Conservation (phyloP, 2,329 filamentous ascomycete species). For the Alternaria solani region DNA sequence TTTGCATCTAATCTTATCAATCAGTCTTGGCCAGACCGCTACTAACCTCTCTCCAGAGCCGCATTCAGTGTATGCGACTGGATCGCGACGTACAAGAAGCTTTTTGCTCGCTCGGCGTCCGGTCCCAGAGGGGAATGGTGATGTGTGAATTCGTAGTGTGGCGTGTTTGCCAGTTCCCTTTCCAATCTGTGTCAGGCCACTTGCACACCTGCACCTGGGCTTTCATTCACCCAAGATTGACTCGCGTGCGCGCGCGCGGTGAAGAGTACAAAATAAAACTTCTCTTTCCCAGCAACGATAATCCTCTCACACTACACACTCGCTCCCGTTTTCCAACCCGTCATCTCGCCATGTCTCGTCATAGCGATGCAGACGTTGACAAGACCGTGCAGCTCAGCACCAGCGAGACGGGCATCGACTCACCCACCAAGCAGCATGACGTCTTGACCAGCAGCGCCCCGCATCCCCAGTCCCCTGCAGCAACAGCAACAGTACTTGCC, state of each 20-base stretch:
- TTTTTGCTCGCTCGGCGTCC: background rate
- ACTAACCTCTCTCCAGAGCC: background rate
- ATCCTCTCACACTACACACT: too few relatives aligned
- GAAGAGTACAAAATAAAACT: too few relatives aligned
- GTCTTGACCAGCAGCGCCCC: background rate
- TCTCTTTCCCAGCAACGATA: too few relatives aligned
- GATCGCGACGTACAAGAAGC: background rate
- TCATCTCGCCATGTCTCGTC: background rate
- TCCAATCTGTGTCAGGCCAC: background rate
- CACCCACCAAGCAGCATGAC: background rate
- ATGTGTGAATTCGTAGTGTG: background rate
- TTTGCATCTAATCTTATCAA: slow-evolving; percentile 13
- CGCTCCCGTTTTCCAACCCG: background rate
- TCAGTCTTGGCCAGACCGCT: background rate
- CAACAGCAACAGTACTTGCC: too few relatives aligned
- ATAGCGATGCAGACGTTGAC: background rate
- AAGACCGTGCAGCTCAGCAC: background rate
- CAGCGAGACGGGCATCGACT: background rate
- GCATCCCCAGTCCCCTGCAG: background rate
- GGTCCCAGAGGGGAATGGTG: background rate
- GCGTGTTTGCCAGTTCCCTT: background rate
- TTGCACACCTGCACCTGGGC: background rate
- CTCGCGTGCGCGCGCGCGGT: background rate
- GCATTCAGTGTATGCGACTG: background rate
- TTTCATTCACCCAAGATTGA: background rate